Base-by-base conservation (phyloP, 352 stramenopile genomes). In the Globisporangium cylindrosporum region DNA sequence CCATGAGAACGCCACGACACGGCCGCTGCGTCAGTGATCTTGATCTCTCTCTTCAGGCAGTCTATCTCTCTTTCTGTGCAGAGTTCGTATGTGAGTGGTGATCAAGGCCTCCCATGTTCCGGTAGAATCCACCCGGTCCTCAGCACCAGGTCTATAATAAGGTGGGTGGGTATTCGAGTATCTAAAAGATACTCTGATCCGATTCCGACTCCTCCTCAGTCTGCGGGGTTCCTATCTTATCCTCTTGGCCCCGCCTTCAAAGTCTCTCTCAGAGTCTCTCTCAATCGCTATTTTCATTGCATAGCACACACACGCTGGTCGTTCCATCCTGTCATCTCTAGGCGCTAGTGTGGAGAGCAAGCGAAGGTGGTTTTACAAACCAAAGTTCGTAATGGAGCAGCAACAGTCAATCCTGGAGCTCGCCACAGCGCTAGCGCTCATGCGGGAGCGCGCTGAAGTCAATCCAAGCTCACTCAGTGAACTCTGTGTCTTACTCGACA, bases 351-450 rank as follows among this genome's bases (percentile, higher is more conserved):
- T n/a, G 4, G 41, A 48, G 41, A 8, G n/a, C 4, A n/a, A 48
- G 15, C 41, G 14, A 46, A 9, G 34, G 34, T 46, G 38, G 38
- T 4, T 20, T 7, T 46, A 46, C 2, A 46, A 20, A 14, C 38
- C 12, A n/a, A 48, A 2, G 4, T n/a, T 48, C 15, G 10, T 7
- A n/a, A 48, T 48, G 49, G 65, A 72, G 12, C 69, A 86, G 60
- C 72, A 77, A 54, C 67, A 82, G 62, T 78, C 75, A 29, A 69
- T 90, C 3, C 71, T 90, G 41, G 67, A 62, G 43, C 64, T 90
- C 4, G 79, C 81, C n/a, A 74, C 70, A 32, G 73, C 73, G 38
- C 68, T 90, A 0, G 72, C 78, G 29, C 15, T 59, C 9, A 74
- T 79, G 7, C 79, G 76, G 46, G n/a, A 51, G 46, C 67, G 4